phyloP scores from a whole-genome alignment of 1,284 basidiomycete genomes.

The Fomitopsis betulina region DNA sequence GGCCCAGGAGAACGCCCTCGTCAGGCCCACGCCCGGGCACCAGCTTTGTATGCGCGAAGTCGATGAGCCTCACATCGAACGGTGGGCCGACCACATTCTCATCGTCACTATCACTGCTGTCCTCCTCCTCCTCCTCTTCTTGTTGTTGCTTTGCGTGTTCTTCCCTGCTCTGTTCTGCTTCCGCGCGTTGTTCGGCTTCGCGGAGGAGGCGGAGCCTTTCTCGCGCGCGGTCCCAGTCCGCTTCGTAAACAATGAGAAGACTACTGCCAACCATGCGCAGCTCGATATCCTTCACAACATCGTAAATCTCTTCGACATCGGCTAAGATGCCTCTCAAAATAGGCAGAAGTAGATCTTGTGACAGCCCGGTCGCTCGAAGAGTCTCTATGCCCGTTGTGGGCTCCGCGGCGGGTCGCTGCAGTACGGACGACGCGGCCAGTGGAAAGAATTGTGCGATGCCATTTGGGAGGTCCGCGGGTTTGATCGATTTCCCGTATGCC shows the following conservation, averaged over 20 bases:
- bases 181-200: constrained; percentile 39
- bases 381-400: constrained; percentile 5
- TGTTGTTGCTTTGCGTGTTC: constrained; percentile 26
- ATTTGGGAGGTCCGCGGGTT: constrained; percentile 59
- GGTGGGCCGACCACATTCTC: constrained; percentile 42
- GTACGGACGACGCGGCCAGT: constrained; percentile 25
- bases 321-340: constrained; percentile 56
- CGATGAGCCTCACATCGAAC: constrained; percentile 77
- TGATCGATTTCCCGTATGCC: constrained; percentile 78
- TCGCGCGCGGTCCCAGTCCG: constrained; percentile 43
- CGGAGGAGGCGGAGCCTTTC: constrained; percentile 35
- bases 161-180: constrained; percentile 11
- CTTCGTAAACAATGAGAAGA: constrained; percentile 84
- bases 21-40: constrained; percentile 77
- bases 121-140: constrained; percentile 32
- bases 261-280: constrained; percentile 82
- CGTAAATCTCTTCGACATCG: constrained; percentile 54
- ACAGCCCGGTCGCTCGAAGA: constrained; percentile 40
- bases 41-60: constrained; percentile 87
- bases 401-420: not conserved
- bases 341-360: constrained; percentile 48
- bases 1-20: constrained; percentile 67
- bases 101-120: constrained; percentile 27
- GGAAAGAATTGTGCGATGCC: constrained; percentile 83
- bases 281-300: constrained; percentile 53